Evolutionary conservation across 176 grass and related monocot species (phyloP).

Genomic region (Zoysia japonica): DNA sequence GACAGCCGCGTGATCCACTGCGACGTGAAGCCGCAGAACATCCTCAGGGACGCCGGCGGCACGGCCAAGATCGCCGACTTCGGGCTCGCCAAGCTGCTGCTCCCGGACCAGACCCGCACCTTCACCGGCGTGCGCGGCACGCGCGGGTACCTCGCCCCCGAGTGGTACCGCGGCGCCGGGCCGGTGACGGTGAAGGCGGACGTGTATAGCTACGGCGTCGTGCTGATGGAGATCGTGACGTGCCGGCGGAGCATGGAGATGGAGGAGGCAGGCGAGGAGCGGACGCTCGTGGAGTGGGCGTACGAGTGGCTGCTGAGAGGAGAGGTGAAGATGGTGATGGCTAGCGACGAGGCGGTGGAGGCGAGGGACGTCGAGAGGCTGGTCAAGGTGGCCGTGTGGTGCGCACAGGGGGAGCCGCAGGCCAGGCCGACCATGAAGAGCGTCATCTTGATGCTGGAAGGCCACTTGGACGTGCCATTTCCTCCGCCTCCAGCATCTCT

Average conservation of each 20-base stretch:
- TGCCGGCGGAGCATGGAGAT: constrained; percentile 49
- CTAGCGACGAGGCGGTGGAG: constrained; percentile 12
- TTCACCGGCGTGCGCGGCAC: constrained; percentile 57
- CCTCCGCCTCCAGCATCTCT: constrained; percentile 7
- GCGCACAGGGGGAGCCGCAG: constrained; percentile 44
- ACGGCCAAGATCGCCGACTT: constrained; percentile 62
- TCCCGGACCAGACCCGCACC: constrained; percentile 38
- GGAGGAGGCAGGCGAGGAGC: constrained; percentile 29
- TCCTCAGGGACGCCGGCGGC: constrained; percentile 47
- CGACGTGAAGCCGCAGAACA: constrained; percentile 67
- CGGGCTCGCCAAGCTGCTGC: constrained; percentile 56
- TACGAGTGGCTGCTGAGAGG: constrained; percentile 30
- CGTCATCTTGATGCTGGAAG: constrained; percentile 50
- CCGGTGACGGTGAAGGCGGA: constrained; percentile 48
- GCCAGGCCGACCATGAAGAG: constrained; percentile 42
- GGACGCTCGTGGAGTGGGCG: constrained; percentile 31
- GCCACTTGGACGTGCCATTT: constrained; percentile 17
- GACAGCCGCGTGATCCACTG: constrained; percentile 52
- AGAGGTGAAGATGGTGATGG: neutral
- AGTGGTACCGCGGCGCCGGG: constrained; percentile 41
- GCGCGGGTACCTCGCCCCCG: constrained; percentile 51
- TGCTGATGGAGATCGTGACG: constrained; percentile 51
- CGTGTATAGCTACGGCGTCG: constrained; percentile 65
- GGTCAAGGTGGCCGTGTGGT: constrained; percentile 43
- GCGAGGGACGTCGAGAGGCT: constrained; percentile 11